A percentile compares a stretch with the other conserved stretches of the same genome.
phyloP scores from a whole-genome alignment of 1,284 basidiomycete genomes.

The Ceratobasidium theobromae region DNA sequence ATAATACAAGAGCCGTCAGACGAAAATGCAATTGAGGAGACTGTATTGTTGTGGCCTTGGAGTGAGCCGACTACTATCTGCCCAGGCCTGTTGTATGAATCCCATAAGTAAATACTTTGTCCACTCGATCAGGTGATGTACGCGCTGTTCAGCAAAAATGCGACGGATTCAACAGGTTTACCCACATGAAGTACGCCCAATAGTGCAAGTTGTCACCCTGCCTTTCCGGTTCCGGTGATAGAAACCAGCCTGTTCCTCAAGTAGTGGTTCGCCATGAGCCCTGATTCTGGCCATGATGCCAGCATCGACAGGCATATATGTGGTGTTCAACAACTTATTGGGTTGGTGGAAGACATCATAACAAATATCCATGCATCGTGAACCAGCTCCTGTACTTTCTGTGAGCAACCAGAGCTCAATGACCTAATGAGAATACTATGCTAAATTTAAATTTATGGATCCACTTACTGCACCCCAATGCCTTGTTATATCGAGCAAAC shows the following conservation, averaged over 20 bases:
- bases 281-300: not conserved
- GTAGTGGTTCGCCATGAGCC: not conserved
- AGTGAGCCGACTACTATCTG: not conserved
- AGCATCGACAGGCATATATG: slow-evolving; percentile 9
- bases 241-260: not conserved
- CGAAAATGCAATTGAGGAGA: no score
- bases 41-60: slow-evolving; percentile 8
- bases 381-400: not conserved
- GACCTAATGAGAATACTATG: not conserved
- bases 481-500: not conserved
- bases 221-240: not conserved
- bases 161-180: not conserved
- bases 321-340: not conserved
- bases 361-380: not conserved
- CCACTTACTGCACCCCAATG: not conserved
- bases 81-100: not conserved
- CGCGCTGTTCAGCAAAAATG: not conserved
- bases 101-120: not conserved
- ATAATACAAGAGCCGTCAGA: no score
- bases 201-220: not conserved
- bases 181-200: not conserved
- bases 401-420: not conserved
- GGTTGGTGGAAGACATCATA: not conserved
- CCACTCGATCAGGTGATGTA: not conserved
- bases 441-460: not conserved